These are phyloP conservation scores for Starmerella sirachaensis DNA, from an alignment of 805 yeast genomes.

Conservation along the genomic window DNA sequence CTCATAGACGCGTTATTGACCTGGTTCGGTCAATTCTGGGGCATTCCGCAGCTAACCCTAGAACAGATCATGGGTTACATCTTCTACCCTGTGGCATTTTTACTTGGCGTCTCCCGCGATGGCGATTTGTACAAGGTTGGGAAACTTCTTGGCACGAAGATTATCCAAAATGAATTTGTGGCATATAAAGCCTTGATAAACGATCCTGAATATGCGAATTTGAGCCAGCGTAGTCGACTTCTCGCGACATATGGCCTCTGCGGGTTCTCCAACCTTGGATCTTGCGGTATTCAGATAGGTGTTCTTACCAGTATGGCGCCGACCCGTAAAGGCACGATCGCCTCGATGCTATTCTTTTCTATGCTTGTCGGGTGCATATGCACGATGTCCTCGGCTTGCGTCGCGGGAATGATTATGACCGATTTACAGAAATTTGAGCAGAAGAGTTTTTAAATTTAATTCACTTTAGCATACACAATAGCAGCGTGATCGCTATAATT, in stretches of 20 bases:
- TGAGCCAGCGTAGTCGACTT: constrained; percentile 42
- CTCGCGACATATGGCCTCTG: constrained; percentile 52
- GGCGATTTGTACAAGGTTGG: constrained; percentile 40
- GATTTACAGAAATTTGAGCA: constrained; percentile 29
- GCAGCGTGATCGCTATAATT: not conserved
- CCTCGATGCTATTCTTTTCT: constrained; percentile 38
- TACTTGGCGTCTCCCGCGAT: constrained; percentile 43
- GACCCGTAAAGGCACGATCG: constrained; percentile 36
- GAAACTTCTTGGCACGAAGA: constrained; percentile 42
- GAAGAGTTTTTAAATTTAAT: not conserved
- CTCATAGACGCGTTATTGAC: constrained; percentile 43
- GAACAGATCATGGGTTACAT: constrained; percentile 47
- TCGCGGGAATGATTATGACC: constrained; percentile 53
- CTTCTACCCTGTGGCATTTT: constrained; percentile 48
- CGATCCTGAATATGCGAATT: constrained; percentile 33
- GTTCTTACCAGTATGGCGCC: constrained; percentile 48
- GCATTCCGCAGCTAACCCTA: constrained; percentile 39
- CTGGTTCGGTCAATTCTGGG: constrained; percentile 56
- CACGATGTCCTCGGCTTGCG: constrained; percentile 45
- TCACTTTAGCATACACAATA: too few species aligned
- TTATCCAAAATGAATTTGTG: constrained; percentile 51
- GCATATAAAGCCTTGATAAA: constrained; percentile 37
- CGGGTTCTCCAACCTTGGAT: constrained; percentile 53
- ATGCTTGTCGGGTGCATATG: constrained; percentile 42
- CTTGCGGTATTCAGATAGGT: constrained; percentile 50